phyloP scores from a whole-genome alignment of 2,329 filamentous ascomycete species.

The Paecilomyces sp. region DNA sequence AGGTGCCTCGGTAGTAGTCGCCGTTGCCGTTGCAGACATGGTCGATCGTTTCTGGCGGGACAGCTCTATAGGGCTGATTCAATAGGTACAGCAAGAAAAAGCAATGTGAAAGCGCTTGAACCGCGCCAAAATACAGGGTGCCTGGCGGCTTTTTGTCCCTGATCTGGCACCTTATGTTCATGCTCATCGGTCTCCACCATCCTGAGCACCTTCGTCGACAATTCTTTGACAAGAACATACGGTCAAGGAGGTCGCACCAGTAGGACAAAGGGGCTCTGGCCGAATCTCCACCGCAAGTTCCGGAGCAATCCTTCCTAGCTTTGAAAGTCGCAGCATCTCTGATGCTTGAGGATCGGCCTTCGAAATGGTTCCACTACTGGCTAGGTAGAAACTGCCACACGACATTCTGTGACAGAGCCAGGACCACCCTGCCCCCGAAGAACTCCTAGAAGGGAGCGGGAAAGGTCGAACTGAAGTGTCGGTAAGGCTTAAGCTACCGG shows the following conservation, averaged over 20 bases:
- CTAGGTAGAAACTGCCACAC: not conserved
- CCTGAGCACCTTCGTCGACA: not conserved
- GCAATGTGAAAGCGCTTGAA: not conserved
- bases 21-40: slow-evolving; percentile 10
- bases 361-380: not conserved
- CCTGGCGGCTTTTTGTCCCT: not conserved
- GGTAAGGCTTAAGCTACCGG: not conserved
- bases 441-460: not conserved
- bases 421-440: not conserved
- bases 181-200: not conserved
- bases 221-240: not conserved
- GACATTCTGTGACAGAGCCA: not conserved
- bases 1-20: slow-evolving; percentile 18
- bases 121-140: not conserved
- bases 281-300: not conserved
- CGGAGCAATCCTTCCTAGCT: not conserved
- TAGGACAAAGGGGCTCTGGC: not conserved
- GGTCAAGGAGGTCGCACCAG: not conserved
- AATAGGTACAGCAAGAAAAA: not conserved
- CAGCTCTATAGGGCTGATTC: not conserved
- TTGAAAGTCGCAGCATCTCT: not conserved
- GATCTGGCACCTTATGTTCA: not conserved
- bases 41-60: not conserved
- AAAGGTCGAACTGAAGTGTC: not conserved
- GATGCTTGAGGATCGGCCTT: not conserved